Base-by-base conservation (phyloP, 305 asterid genomes). In the Plantago coronopus region DNA sequence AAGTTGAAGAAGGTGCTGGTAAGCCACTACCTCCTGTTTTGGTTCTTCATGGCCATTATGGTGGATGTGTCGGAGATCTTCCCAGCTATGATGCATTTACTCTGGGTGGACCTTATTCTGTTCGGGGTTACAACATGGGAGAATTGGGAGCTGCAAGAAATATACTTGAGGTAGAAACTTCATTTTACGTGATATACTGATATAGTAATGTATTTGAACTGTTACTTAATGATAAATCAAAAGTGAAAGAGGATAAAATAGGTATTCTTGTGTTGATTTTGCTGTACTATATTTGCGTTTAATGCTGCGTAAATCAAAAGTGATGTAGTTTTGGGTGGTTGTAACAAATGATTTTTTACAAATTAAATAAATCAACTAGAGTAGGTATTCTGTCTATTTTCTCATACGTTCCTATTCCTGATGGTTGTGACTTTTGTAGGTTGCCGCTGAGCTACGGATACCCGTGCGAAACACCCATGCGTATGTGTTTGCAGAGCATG, bases 21-120 rank as follows among this genome's bases (percentile, higher is more conserved):
- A 89, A 83, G 70, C 70, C 96, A 62, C 94, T 93, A 34, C 99
- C 99, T 12, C 95, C 99, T 25, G 96, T 90, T 51, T 69, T 93
- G 61, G 97, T 93, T 62, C 90, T 93, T 66, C 97, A 89, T 55
- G 95, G 95, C 58, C 96, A 86, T 75, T 93, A 94, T 62, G 96
- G 97, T 67, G 96, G 96, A 16, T 93, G 97, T 65, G 91, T 93
- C 19, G 99, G 99, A 29, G 97, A 93, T 74, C 97, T 93, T 74
- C 95, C 99, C 22, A 89, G 96, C 62, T 86, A 93, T 62, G 99
- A 93, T 65, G 97, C 97, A 46, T 93, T 93, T 65, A 82, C 96
- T 18, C 78, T 93, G 43, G 99, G 97, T 19, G 99, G 99, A 25
- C 99, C 97, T 53, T 86, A 93, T 62, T 89, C 99, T 11, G 97